Evolutionary conservation across 306 rosid species (phyloP), one percentile per base, ranked within the genome.

Genomic region (Prunus davidiana): DNA sequence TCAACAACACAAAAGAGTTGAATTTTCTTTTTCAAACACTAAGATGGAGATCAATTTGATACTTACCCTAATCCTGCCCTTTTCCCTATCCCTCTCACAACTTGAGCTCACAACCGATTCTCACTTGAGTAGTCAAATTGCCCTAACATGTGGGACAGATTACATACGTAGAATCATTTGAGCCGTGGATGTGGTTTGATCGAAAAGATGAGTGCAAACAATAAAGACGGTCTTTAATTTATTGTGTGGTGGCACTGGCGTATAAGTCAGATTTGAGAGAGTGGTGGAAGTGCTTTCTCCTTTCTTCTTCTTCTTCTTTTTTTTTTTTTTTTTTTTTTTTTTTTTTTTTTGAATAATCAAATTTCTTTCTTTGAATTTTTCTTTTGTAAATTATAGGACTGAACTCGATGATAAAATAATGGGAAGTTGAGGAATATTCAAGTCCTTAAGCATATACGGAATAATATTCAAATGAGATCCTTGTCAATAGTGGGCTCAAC

Each of bases 71-170:
- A 34, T 34, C 41, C 41, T 34, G 41, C 41, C 41, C 41, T 34
- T 34, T 34, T 34, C 41, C 41, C 41, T 6, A 34, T 34, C 41
- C 41, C 28, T 56, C 28, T 19, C 14, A 56, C 27, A 55, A 25
- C 61, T 3, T 10, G 6, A 55, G 61, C 27, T 9, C 15, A 6
- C 51, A 46, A 46, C 8, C 14, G 51, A 50, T 22, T 27, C 43
- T 71, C 19, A 30, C 52, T 41, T 20, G 65, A 71, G 25, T 25
- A 24, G 47, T 77, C 80, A 67, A 6, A 68, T 57, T 57, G 27
- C 25, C 75, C 3, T 45, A 15, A 20, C 8, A 52, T 49, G 22
- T 52, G 56, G 41, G 6, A 11, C 27, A n/a, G 6, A 2, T 46
- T 22, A 50, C 32, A 45, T 38, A 63, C 16, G 69, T 63, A 60